Evolutionary conservation across 768 basidiomycete genomes (phyloP).

Genomic region (Strobilomyces dryophilus): DNA sequence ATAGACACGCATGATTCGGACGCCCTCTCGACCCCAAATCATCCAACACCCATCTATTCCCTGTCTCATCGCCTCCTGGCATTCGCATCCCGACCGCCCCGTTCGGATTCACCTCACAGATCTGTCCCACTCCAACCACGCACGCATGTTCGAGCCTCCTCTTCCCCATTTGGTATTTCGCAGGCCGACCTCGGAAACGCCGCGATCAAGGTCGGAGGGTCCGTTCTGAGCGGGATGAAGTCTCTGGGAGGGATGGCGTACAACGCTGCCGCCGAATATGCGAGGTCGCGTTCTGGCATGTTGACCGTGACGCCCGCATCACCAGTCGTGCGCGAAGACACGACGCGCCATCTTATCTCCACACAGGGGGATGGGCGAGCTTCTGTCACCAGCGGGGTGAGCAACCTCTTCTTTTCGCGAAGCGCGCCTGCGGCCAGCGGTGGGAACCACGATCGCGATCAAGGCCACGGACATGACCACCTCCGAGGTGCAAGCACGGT

Average conservation of each 20-base stretch:
- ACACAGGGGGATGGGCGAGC: constrained; percentile 21
- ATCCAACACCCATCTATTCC: constrained; percentile 49
- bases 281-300: constrained; percentile 29
- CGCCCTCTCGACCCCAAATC: constrained; percentile 1
- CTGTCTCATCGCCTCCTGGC: constrained; percentile 55
- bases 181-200: constrained; percentile 55
- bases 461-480: constrained; percentile 5
- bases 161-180: constrained; percentile 31
- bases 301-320: constrained; percentile 8
- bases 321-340: constrained; percentile 1
- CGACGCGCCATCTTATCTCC: constrained; percentile 15
- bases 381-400: constrained; percentile 26
- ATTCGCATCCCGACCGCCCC: constrained; percentile 42
- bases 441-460: constrained; percentile 15
- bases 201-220: constrained; percentile 55
- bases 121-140: constrained; percentile 15
- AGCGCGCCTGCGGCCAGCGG: constrained; percentile 34
- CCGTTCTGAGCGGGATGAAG: constrained; percentile 60
- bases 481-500: constrained; percentile 11
- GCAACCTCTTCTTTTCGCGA: constrained; percentile 51
- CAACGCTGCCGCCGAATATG: constrained; percentile 45
- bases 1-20: constrained; percentile 25
- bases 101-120: constrained; percentile 15
- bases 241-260: constrained; percentile 42
- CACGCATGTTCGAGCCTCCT: constrained; percentile 22